A percentile compares a stretch with the other conserved stretches of the same genome.
phyloP scores from a whole-genome alignment of 1,139 yeast genomes.

The Pichia sp. region DNA sequence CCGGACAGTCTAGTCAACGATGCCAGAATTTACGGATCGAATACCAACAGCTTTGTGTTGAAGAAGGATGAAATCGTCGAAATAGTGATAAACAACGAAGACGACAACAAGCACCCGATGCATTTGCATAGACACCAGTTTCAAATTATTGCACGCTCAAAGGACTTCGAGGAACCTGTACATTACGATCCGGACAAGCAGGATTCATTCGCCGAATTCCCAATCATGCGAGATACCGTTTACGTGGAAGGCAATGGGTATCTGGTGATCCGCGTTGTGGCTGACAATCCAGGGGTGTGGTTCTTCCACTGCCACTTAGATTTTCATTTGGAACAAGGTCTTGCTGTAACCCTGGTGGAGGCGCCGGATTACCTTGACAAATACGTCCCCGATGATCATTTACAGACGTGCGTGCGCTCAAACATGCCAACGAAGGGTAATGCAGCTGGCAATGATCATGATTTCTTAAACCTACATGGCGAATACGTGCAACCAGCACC shows the following conservation, averaged over 20 bases:
- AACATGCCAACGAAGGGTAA: slow-evolving; percentile 51
- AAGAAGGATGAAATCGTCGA: slow-evolving; percentile 61
- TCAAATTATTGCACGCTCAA: slow-evolving; percentile 62
- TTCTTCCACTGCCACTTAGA: slow-evolving; percentile 80
- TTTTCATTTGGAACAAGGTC: slow-evolving; percentile 77
- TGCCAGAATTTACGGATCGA: slow-evolving; percentile 58
- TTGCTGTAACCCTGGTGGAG: slow-evolving; percentile 63
- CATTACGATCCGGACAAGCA: slow-evolving; percentile 43
- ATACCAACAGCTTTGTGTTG: slow-evolving; percentile 58
- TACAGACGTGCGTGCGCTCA: slow-evolving; percentile 43
- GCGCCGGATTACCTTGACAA: slow-evolving; percentile 52
- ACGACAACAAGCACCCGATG: slow-evolving; percentile 77
- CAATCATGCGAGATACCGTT: slow-evolving; percentile 63
- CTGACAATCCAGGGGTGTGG: slow-evolving; percentile 83
- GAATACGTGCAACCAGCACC: slow-evolving; percentile 52
- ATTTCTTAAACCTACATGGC: slow-evolving; percentile 53
- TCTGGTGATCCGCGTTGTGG: slow-evolving; percentile 61
- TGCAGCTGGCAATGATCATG: slow-evolving; percentile 59
- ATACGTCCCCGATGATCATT: slow-evolving; percentile 38
- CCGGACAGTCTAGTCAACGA: slow-evolving; percentile 46
- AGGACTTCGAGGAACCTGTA: slow-evolving; percentile 48
- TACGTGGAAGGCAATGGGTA: slow-evolving; percentile 62
- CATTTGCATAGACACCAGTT: slow-evolving; percentile 77
- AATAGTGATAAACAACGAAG: slow-evolving; percentile 64
- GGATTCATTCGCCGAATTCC: slow-evolving; percentile 48